Evolutionary conservation across 805 yeast genomes (phyloP).

Genomic region (Wickerhamiella australiensis): DNA sequence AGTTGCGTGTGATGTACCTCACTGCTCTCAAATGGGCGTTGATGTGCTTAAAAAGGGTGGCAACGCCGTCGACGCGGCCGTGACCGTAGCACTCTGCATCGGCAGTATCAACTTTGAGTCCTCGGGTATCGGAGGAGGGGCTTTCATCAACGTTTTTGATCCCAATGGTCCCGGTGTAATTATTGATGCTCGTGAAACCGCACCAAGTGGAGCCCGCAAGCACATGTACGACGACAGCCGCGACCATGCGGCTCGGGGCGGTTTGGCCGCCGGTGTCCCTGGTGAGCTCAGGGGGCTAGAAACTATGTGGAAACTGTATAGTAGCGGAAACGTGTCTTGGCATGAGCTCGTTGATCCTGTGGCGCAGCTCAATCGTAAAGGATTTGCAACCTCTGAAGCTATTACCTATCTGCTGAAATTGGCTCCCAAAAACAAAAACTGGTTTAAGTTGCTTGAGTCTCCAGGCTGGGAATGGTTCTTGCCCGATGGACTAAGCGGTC

Average conservation of each 20-base stretch:
- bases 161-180: slow-evolving; percentile 40
- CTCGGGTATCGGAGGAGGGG: slow-evolving; percentile 92
- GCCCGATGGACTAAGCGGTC: slow-evolving; percentile 8
- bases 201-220: slow-evolving; percentile 51
- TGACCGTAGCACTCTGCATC: slow-evolving; percentile 76
- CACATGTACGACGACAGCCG: slow-evolving; percentile 50
- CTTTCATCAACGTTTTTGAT: slow-evolving; percentile 44
- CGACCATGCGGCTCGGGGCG: slow-evolving; percentile 38
- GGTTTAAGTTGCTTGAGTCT: slow-evolving; percentile 5
- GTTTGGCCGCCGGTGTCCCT: slow-evolving; percentile 79
- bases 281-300: slow-evolving; percentile 85
- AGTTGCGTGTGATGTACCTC: slow-evolving; percentile 53
- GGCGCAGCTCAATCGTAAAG: slow-evolving; percentile 46
- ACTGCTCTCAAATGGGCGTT: slow-evolving; percentile 53
- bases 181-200: slow-evolving; percentile 82
- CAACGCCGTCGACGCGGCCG: slow-evolving; percentile 88
- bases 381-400: slow-evolving; percentile 45
- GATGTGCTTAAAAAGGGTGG: slow-evolving; percentile 45
- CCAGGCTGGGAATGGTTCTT: slow-evolving; percentile 28
- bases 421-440: not conserved
- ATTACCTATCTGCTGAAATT: slow-evolving; percentile 34
- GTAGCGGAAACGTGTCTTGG: slow-evolving; percentile 67
- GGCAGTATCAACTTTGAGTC: slow-evolving; percentile 74
- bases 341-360: slow-evolving; percentile 63
- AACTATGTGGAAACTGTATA: slow-evolving; percentile 44